Evolutionary conservation across 2,329 filamentous ascomycete genomes (phyloP), one percentile per base, ranked within the genome.

Genomic region (Orbilia brochopaga): DNA sequence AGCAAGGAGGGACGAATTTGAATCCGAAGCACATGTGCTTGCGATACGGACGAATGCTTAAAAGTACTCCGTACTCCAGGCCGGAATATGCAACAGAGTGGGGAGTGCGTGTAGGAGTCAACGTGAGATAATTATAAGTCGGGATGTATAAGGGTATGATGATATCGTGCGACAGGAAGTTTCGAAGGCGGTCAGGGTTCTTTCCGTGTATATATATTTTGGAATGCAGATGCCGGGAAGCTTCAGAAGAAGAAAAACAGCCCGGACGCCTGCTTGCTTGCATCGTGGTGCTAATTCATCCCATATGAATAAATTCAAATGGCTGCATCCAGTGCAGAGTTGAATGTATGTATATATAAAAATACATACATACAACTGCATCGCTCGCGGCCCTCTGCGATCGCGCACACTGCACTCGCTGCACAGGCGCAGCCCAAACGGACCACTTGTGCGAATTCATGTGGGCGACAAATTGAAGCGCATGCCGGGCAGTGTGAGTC

Each of bases 331-430:
- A n/a, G n/a, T n/a, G n/a, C n/a, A n/a, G n/a, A n/a, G n/a, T n/a
- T n/a, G n/a, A n/a, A n/a, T n/a, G n/a, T n/a, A n/a, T n/a, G n/a
- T n/a, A n/a, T n/a, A n/a, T n/a, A n/a, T n/a, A n/a, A n/a, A n/a
- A n/a, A n/a, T n/a, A n/a, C n/a, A n/a, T n/a, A n/a, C 27, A 32
- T 21, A 19, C 44, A 17, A 19, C 46, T 3, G 11, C 59, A 59
- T 52, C 48, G 51, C 19, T 56, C 24, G 13, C 5, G 37, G 37
- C 37, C 19, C 57, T 55, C 66, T 50, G 66, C 54, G 66, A 70
- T 58, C 35, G 46, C 63, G n/a, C n/a, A n/a, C n/a, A n/a, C n/a
- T n/a, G n/a, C n/a, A n/a, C n/a, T n/a, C n/a, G 44, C 59, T 52
- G 37, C 11, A 42, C 11, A 42, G 37, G 37, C n/a, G 37, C 11